phyloP scores from a whole-genome alignment of 129 eudicot genomes.

The Saposhnikovia divaricata region DNA sequence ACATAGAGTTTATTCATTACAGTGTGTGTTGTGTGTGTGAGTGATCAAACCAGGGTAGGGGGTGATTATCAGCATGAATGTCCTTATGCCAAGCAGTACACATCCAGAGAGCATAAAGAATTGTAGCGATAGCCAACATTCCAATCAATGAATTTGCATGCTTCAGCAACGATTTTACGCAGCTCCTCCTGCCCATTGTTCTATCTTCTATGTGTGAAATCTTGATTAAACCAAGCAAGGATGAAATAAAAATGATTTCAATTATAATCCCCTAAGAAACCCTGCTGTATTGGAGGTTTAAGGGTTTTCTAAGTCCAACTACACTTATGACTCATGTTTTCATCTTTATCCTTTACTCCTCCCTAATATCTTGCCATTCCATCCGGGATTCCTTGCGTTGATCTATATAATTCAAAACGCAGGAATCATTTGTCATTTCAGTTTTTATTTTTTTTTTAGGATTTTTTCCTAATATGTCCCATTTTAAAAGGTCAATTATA shows the following conservation, averaged over 20 bases:
- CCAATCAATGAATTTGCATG: slow-evolving; percentile 57
- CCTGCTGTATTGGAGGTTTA: background rate
- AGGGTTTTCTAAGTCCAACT: background rate
- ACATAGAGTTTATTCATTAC: background rate
- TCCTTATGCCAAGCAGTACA: slow-evolving; percentile 57
- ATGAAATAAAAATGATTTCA: background rate
- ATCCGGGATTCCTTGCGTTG: background rate
- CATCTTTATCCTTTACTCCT: background rate
- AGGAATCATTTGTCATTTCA: background rate
- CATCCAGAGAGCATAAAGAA: slow-evolving; percentile 73
- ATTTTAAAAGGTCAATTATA: too few relatives aligned
- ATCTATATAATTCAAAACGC: too few relatives aligned
- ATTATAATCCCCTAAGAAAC: background rate
- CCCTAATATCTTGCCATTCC: background rate
- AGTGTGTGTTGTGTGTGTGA: background rate
- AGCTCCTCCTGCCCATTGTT: slow-evolving; percentile 46
- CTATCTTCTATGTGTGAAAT: too few relatives aligned
- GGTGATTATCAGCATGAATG: slow-evolving; percentile 17
- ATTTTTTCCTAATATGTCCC: too few relatives aligned
- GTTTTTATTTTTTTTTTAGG: too few relatives aligned
- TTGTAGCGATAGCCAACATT: slow-evolving; percentile 64
- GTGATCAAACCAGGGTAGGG: background rate
- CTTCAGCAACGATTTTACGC: slow-evolving; percentile 60
- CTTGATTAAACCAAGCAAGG: background rate
- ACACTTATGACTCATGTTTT: background rate